phyloP scores from a whole-genome alignment of 2,329 filamentous ascomycete genomes.

The Aspergillus pseudonomiae region DNA sequence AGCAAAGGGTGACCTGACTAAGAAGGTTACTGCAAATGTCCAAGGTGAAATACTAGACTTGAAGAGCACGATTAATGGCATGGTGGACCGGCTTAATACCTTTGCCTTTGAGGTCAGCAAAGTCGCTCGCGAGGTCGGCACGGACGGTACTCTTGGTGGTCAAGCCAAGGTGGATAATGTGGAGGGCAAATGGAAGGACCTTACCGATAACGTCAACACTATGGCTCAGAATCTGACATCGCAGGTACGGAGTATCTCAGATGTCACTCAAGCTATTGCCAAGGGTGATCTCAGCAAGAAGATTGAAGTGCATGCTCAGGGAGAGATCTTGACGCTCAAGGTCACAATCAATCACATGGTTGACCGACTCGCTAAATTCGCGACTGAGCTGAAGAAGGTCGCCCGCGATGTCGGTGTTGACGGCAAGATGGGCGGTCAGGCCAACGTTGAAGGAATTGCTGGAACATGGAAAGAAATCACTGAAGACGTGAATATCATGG shows the following conservation, averaged over 20 bases:
- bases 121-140: constrained; percentile 66
- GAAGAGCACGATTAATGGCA: constrained; percentile 82
- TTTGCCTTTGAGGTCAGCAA: constrained; percentile 69
- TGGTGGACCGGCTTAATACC: constrained; percentile 66
- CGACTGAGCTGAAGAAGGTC: constrained; percentile 91
- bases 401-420: constrained; percentile 96
- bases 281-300: constrained; percentile 95
- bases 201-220: constrained; percentile 69
- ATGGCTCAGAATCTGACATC: constrained; percentile 67
- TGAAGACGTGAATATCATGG: constrained; percentile 94
- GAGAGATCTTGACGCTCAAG: constrained; percentile 90
- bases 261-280: constrained; percentile 91
- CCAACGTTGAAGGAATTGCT: constrained; percentile 88
- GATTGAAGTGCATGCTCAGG: constrained; percentile 92
- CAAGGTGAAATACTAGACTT: constrained; percentile 92
- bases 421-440: constrained; percentile 97
- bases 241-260: constrained; percentile 86
- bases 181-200: constrained; percentile 68
- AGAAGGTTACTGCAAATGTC: constrained; percentile 93
- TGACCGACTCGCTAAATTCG: constrained; percentile 90
- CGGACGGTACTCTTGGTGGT: constrained; percentile 65
- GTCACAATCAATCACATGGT: constrained; percentile 99
- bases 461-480: constrained; percentile 99
- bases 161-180: constrained; percentile 67
- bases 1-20: constrained; percentile 88